Evolutionary conservation across 2,329 filamentous ascomycete genomes (phyloP).

Genomic region (Fusarium vanettenii): DNA sequence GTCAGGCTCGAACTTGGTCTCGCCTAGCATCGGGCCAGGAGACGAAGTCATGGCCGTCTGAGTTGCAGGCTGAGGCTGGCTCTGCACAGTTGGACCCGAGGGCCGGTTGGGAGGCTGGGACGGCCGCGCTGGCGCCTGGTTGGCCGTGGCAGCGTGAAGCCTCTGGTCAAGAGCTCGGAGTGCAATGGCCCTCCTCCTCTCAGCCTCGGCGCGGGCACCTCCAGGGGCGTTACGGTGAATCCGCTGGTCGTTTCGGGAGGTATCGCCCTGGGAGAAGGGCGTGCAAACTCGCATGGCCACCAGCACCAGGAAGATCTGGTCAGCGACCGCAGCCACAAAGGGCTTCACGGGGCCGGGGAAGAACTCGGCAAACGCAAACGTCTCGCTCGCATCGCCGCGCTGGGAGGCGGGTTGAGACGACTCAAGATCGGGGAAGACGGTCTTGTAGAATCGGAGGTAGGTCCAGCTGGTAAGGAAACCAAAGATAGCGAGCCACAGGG

Average conservation of each 20-base stretch:
- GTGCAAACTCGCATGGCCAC: conserved; percentile 82
- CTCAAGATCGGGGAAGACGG: conserved; percentile 76
- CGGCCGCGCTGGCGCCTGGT: conserved; percentile 45
- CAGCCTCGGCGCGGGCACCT: conserved; percentile 88
- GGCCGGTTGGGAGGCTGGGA: conserved; percentile 53
- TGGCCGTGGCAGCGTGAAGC: conserved; percentile 82
- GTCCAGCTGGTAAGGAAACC: conserved; percentile 93
- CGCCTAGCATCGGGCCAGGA: conserved; percentile 69
- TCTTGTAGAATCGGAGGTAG: conserved; percentile 95
- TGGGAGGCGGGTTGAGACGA: conserved; percentile 70
- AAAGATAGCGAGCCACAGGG: conserved; percentile 81
- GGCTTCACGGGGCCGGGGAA: conserved; percentile 89
- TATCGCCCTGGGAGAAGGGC: conserved; percentile 85
- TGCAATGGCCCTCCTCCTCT: conserved; percentile 87
- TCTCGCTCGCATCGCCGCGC: conserved; percentile 93
- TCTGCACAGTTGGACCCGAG: conserved; percentile 67
- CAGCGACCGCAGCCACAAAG: conserved; percentile 77
- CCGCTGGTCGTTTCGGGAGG: conserved; percentile 74
- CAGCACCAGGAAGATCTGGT: conserved; percentile 74
- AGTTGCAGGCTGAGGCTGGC: conserved; percentile 65
- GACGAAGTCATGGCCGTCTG: conserved; percentile 70
- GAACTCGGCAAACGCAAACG: conserved; percentile 95
- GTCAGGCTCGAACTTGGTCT: conserved; percentile 78
- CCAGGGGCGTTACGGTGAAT: conserved; percentile 68
- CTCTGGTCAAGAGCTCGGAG: conserved; percentile 93